phyloP scores from a whole-genome alignment of 1,284 basidiomycete genomes.

The Paramarasmius palmivorus region DNA sequence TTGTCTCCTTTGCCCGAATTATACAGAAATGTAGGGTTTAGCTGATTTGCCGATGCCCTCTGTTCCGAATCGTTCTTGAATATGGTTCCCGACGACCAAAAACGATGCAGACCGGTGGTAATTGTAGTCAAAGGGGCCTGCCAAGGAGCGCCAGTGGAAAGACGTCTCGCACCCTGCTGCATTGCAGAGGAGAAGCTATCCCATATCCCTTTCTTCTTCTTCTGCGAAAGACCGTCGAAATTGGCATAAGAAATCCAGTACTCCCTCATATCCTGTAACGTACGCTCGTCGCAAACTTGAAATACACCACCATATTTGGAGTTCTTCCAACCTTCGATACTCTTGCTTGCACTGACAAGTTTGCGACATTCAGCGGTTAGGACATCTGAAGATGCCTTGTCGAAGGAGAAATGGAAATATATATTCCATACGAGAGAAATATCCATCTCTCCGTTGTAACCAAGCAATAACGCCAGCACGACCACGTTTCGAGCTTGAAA shows the following conservation, averaged over 20 bases:
- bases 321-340: conserved; percentile 37
- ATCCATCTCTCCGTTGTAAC: background rate
- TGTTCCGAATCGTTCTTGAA: conserved; percentile 24
- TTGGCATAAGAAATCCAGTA: conserved; percentile 35
- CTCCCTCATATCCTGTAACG: conserved; percentile 35
- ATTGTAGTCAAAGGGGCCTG: conserved; percentile 18
- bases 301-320: conserved; percentile 35
- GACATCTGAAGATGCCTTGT: conserved; percentile 36
- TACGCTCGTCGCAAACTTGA: conserved; percentile 32
- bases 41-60: conserved; percentile 25
- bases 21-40: conserved; percentile 53
- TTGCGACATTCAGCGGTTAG: conserved; percentile 45
- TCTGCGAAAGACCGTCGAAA: conserved; percentile 8
- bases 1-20: conserved; percentile 39
- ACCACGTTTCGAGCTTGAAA: background rate
- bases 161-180: background rate
- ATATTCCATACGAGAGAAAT: conserved; percentile 47
- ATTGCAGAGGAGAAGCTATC: conserved; percentile 17
- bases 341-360: conserved; percentile 36
- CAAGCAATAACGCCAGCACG: background rate
- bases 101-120: conserved; percentile 28
- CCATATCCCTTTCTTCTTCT: conserved; percentile 11
- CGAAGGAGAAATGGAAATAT: conserved; percentile 56
- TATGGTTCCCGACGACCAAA: conserved; percentile 48
- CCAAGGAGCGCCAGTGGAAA: conserved; percentile 35